Evolutionary conservation across 2,329 filamentous ascomycete genomes (phyloP).

Genomic region (Ascocoryne sarcoides): DNA sequence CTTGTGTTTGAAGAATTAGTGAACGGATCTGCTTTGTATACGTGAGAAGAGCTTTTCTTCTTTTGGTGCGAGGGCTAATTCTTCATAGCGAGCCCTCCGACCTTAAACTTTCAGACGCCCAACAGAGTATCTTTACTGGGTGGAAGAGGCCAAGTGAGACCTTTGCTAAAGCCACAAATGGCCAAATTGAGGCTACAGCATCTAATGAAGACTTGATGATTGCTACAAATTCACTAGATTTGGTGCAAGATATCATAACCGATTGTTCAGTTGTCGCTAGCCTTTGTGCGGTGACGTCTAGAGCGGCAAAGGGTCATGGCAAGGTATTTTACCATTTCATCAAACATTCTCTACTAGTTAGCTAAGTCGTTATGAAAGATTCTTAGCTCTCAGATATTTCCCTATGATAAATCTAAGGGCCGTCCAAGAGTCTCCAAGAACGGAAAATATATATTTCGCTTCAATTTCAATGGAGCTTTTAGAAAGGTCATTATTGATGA

Average conservation of each 20-base stretch:
- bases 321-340: constrained; percentile 41
- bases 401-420: constrained; percentile 52
- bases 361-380: constrained; percentile 44
- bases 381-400: constrained; percentile 64
- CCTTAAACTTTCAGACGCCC: constrained; percentile 65
- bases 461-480: constrained; percentile 93
- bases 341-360: constrained; percentile 4
- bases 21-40: constrained; percentile 45
- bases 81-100: constrained; percentile 56
- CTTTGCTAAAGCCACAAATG: neutral
- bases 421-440: constrained; percentile 60
- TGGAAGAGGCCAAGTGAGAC: constrained; percentile 75
- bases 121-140: constrained; percentile 66
- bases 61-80: constrained; percentile 12
- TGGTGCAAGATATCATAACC: constrained; percentile 91
- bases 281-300: constrained; percentile 70
- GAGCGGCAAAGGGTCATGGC: constrained; percentile 58
- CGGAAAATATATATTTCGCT: constrained; percentile 84
- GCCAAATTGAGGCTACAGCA: neutral
- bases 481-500: constrained; percentile 86
- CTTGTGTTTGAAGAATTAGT: constrained; percentile 50
- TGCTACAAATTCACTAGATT: constrained; percentile 55
- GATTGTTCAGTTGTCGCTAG: constrained; percentile 97
- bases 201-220: constrained; percentile 43
- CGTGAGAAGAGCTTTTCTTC: constrained; percentile 41